phyloP scores from a whole-genome alignment of 306 rosid species.

The Sicyos edulis region DNA sequence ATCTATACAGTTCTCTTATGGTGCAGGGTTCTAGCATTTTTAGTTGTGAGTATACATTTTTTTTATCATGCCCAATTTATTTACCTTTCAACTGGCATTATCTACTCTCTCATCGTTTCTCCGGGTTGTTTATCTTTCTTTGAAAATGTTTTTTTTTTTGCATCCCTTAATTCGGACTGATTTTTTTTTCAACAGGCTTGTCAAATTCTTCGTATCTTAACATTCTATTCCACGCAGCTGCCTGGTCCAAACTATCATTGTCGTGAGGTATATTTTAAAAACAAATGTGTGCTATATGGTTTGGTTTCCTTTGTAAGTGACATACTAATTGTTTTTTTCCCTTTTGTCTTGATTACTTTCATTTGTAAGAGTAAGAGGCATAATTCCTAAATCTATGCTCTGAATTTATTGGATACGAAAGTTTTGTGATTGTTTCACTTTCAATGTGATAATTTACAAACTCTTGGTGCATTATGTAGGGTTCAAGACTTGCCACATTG shows the following conservation, averaged over 20 bases:
- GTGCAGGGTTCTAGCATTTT: conserved; percentile 94
- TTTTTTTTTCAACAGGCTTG: conserved; percentile 50
- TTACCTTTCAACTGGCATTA: neutral
- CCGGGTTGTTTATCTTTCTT: neutral
- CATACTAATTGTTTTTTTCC: neutral
- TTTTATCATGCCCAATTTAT: neutral
- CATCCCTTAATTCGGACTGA: neutral
- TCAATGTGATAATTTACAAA: neutral
- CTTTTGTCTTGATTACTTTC: neutral
- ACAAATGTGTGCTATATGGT: neutral
- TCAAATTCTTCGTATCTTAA: conserved; percentile 75
- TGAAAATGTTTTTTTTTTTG: neutral
- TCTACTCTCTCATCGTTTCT: neutral
- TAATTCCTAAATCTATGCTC: neutral
- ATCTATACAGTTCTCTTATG: conserved; percentile 84
- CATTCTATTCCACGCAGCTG: conserved; percentile 97
- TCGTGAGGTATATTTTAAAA: conserved; percentile 60
- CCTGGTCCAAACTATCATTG: conserved; percentile 99
- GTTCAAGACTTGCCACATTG: conserved; percentile 74
- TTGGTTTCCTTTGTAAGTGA: neutral
- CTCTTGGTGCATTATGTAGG: conserved; percentile 39
- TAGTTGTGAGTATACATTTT: conserved; percentile 65
- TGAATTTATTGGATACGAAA: neutral
- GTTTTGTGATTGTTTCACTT: neutral
- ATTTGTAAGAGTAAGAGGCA: conserved; percentile 9